phyloP scores from a whole-genome alignment of 768 basidiomycete genomes.

The Pholiota conissans region DNA sequence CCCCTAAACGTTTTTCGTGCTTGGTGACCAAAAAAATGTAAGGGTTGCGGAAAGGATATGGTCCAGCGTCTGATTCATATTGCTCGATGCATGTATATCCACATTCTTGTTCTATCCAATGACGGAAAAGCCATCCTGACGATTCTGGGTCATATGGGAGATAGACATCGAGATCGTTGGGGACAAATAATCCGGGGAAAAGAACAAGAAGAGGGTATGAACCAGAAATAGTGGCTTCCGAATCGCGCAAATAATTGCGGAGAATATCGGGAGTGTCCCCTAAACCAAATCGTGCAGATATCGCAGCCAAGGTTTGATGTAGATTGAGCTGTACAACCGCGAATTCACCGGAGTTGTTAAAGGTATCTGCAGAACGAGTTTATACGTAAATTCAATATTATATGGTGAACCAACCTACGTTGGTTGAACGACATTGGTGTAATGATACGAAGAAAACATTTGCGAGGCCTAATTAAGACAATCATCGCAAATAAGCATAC shows the following conservation, averaged over 20 bases:
- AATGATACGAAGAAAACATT: too few relatives aligned
- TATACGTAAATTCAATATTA: too few relatives aligned
- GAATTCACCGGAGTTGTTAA: too few relatives aligned
- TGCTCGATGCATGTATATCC: neutral
- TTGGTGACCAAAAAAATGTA: neutral
- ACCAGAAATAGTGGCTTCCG: neutral
- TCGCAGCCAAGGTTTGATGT: neutral
- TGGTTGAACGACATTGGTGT: too few relatives aligned
- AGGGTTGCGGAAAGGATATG: neutral
- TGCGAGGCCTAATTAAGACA: too few relatives aligned
- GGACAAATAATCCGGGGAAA: neutral
- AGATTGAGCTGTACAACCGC: neutral
- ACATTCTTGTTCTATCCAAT: neutral
- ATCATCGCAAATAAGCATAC: too few relatives aligned
- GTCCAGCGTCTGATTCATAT: neutral
- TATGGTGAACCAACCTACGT: too few relatives aligned
- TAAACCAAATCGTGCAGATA: neutral
- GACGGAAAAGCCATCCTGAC: neutral
- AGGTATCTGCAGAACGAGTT: too few relatives aligned
- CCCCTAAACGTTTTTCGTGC: neutral
- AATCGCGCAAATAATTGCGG: neutral
- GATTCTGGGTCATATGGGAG: neutral
- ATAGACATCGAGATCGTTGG: neutral
- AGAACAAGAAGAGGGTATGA: neutral
- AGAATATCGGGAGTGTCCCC: neutral